phyloP scores from a whole-genome alignment of 129 eudicot genomes.

The Rutidosis leptorrhynchoides region DNA sequence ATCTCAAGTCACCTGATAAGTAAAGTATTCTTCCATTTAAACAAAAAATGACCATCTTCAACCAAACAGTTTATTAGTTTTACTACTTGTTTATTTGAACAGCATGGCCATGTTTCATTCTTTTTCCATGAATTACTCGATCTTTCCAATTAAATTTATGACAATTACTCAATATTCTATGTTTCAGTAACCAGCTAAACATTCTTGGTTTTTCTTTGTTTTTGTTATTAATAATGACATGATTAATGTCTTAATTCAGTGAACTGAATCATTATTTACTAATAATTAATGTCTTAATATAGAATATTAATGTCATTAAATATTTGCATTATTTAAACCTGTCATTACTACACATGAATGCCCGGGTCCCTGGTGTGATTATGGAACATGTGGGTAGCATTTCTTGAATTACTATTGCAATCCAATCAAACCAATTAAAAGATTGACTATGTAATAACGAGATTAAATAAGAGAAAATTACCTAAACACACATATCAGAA shows the following conservation, averaged over 20 bases:
- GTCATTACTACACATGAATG: slow-evolving; percentile 5
- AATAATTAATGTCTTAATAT: no score
- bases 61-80: no score
- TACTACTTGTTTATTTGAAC: no score
- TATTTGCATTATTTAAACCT: no score
- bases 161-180: slow-evolving; percentile 12
- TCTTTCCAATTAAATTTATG: slow-evolving; percentile 11
- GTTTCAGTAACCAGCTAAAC: slow-evolving; percentile 20
- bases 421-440: slow-evolving; percentile 1
- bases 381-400: slow-evolving; percentile 20
- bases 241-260: slow-evolving; percentile 21
- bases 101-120: slow-evolving; percentile 28
- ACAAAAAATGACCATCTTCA: no score
- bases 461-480: no score
- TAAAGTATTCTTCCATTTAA: no score
- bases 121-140: slow-evolving; percentile 9
- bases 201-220: slow-evolving; percentile 6
- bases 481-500: no score
- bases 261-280: slow-evolving; percentile 10
- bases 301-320: no score
- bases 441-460: no score
- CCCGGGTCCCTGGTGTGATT: not conserved
- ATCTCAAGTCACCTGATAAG: no score
- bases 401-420: not conserved
- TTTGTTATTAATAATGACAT: not conserved